These are phyloP conservation scores for Moringa oleifera DNA, from an alignment of 345 rosid genomes.

Conservation along the genomic window DNA sequence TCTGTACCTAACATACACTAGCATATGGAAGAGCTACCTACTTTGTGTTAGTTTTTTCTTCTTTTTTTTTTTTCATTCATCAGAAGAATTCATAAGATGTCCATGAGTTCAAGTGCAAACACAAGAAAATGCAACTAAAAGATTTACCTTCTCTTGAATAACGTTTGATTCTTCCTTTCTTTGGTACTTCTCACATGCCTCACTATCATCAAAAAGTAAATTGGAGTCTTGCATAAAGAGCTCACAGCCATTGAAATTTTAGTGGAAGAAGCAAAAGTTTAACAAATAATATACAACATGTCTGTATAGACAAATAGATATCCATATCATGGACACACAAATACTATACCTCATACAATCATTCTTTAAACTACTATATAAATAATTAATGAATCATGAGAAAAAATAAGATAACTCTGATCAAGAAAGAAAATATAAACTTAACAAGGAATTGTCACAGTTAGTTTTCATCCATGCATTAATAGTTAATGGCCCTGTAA, in stretches of 20 bases:
- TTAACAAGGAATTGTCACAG: too few relatives aligned
- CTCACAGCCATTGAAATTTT: slow-evolving; percentile 88
- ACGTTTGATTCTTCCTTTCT: slow-evolving; percentile 62
- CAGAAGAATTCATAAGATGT: not conserved
- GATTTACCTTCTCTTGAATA: slow-evolving; percentile 44
- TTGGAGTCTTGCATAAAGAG: slow-evolving; percentile 84
- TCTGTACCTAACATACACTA: too few relatives aligned
- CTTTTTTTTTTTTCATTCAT: not conserved
- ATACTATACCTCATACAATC: slow-evolving; percentile 83
- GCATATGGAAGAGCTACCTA: too few relatives aligned
- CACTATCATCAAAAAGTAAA: slow-evolving; percentile 90
- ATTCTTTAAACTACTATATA: too few relatives aligned
- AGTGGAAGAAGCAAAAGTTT: slow-evolving; percentile 43
- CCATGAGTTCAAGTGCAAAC: slow-evolving; percentile 9
- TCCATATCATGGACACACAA: too few relatives aligned
- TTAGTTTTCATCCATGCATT: too few relatives aligned
- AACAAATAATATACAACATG: too few relatives aligned
- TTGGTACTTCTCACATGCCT: slow-evolving; percentile 80
- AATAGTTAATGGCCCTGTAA: too few relatives aligned
- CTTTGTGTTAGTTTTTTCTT: not conserved
- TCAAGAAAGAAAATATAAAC: too few relatives aligned
- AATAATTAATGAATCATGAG: too few relatives aligned
- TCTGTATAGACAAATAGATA: too few relatives aligned
- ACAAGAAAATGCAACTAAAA: slow-evolving; percentile 23
- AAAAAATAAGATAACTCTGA: too few relatives aligned